Conservation (phyloP, 768 basidiomycete genomes). For the Coprinopsis marcescibilis region DNA sequence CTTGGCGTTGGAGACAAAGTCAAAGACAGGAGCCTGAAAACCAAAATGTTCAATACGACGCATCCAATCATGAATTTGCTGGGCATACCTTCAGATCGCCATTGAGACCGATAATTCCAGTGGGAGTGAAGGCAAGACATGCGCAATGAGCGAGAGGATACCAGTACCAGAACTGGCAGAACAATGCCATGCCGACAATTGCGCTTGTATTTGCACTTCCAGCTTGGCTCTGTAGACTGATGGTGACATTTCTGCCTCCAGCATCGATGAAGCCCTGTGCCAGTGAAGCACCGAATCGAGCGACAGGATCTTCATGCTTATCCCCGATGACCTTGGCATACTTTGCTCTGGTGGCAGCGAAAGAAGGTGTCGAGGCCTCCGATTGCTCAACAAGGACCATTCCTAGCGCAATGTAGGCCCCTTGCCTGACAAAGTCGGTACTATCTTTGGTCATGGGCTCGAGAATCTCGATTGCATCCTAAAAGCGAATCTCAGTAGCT, state of each 20-base stretch:
- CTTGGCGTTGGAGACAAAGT: constrained; percentile 83
- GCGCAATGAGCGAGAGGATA: constrained; percentile 94
- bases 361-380: constrained; percentile 80
- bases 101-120: constrained; percentile 89
- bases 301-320: constrained; percentile 99
- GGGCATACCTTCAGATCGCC: constrained; percentile 68
- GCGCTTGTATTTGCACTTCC: constrained; percentile 91
- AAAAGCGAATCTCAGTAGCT: constrained; percentile 9
- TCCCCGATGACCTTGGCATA: constrained; percentile 88
- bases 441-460: constrained; percentile 99
- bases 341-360: constrained; percentile 73
- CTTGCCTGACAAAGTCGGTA: constrained; percentile 97
- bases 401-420: constrained; percentile 90
- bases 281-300: constrained; percentile 92
- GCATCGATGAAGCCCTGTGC: constrained; percentile 98
- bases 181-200: constrained; percentile 96
- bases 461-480: constrained; percentile 95
- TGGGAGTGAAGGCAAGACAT: constrained; percentile 90
- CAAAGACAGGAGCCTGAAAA: constrained; percentile 96
- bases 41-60: no score
- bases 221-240: constrained; percentile 87
- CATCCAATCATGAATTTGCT: no score
- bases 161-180: constrained; percentile 99
- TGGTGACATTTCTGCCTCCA: constrained; percentile 93
- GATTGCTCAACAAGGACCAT: constrained; percentile 98